These are phyloP conservation scores for Ammopiptanthus mongolicus DNA, from an alignment of 306 rosid species.

Conservation along the genomic window DNA sequence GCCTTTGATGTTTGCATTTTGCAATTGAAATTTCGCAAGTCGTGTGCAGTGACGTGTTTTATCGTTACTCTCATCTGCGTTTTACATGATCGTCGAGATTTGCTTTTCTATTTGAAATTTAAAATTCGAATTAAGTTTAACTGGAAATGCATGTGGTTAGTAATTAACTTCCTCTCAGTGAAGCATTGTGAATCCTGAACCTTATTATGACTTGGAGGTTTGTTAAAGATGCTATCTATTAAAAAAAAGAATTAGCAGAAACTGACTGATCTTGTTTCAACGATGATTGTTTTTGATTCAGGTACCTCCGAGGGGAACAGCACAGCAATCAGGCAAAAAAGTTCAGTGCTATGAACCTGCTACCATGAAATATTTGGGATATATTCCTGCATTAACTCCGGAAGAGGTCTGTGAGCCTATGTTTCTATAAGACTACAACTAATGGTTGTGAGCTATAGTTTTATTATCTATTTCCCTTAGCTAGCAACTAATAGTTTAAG, in stretches of 20 bases:
- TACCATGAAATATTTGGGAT: constrained; percentile 93
- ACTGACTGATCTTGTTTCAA: constrained; percentile 5
- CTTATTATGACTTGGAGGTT: not conserved
- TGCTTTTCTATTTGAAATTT: not conserved
- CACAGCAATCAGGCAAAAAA: constrained; percentile 63
- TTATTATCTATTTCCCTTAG: not conserved
- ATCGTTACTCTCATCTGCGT: not conserved
- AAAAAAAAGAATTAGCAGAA: not conserved
- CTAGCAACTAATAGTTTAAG: not conserved
- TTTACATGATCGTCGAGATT: constrained; percentile 12
- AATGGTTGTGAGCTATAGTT: not conserved
- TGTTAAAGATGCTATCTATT: not conserved
- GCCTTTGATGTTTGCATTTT: not conserved
- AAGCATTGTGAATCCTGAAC: not conserved
- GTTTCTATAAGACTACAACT: not conserved
- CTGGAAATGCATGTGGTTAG: not conserved
- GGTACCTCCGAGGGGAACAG: constrained; percentile 84
- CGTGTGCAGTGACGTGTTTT: not conserved
- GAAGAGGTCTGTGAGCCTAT: constrained; percentile 58
- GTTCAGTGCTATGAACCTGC: constrained; percentile 95
- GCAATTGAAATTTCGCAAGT: not conserved
- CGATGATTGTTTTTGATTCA: constrained; percentile 31
- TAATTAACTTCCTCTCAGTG: not conserved
- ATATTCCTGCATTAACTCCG: constrained; percentile 57
- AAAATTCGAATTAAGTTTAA: not conserved